Base-by-base conservation (phyloP, 2,329 filamentous ascomycete species). In the Cercospora berteroae region DNA sequence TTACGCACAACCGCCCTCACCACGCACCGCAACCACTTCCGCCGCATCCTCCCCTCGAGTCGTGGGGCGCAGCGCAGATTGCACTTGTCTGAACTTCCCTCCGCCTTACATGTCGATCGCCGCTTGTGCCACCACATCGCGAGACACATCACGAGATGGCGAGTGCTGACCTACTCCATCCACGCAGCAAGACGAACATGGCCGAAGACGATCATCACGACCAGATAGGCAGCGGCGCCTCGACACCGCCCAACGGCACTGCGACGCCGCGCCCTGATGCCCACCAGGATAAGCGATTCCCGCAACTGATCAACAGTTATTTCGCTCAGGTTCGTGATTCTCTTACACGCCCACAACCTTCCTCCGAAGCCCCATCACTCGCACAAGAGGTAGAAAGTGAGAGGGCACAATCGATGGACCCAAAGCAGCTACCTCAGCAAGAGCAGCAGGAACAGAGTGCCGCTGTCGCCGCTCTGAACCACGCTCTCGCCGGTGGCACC, bases 261-360 rank as follows among this genome's bases (percentile, higher is more conserved):
- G 91, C 93, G 73, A 99, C 95, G 70, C 95, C 95, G 74, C 91
- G 94, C 77, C 95, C 95, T 73, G 94, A 98, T 82, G 90, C 91
- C 25, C 73, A 74, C 71, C 90, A 91, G 77, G 95, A 99, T 84
- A 97, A 97, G 83, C 91, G 95, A 82, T 86, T 96, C 79, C 95
- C 95, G 74, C 92, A 93, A 79, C 96, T 98, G 9, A 90, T 95
- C 87, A 88, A 89, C 81, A 96, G 90, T 85, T 97, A 95, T 86
- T 97, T 98, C 87, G 91, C 90, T 84, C 95, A 99, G 94, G 95
- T 99, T 96, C 90, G 95, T 97, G 87, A 87, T 86, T 88, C 87
- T 84, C 88, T 89, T 74, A 67, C 77, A 75, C 74, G 74, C 76
- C 73, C 66, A 63, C 65, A 69, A 67, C 58, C 36, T 48, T 39